phyloP scores from a whole-genome alignment of 192 early-diverging fungal species.

The Entomortierella lignicola region DNA sequence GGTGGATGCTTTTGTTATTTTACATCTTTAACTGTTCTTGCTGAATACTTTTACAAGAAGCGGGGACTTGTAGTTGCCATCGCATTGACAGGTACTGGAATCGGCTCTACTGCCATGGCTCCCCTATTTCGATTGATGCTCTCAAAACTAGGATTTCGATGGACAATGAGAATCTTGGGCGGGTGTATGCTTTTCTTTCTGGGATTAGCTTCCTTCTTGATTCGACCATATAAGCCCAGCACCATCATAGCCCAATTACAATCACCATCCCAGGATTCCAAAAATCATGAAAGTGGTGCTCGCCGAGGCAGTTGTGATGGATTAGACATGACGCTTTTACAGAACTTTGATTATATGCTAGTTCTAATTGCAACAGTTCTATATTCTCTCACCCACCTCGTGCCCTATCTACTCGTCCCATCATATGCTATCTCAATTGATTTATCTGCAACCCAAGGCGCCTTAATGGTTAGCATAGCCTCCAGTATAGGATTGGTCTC shows the following conservation, averaged over 20 bases:
- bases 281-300: neutral
- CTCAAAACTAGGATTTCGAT: neutral
- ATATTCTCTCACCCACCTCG: neutral
- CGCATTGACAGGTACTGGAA: neutral
- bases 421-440: neutral
- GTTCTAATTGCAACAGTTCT: neutral
- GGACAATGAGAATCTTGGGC: neutral
- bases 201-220: neutral
- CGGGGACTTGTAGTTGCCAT: neutral
- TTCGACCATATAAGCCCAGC: neutral
- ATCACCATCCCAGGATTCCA: neutral
- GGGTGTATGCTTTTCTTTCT: neutral
- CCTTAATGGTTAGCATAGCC: neutral
- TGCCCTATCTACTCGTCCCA: neutral
- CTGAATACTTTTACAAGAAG: too few relatives aligned
- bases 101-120: neutral
- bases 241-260: neutral
- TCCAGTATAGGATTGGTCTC: neutral
- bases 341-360: neutral
- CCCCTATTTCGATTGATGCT: neutral
- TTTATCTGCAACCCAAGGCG: slow-evolving; percentile 16
- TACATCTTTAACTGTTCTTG: too few relatives aligned
- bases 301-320: neutral
- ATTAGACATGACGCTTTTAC: neutral
- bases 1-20: too few relatives aligned